phyloP scores from a whole-genome alignment of 257 asterid species.

The Apocynum venetum region DNA sequence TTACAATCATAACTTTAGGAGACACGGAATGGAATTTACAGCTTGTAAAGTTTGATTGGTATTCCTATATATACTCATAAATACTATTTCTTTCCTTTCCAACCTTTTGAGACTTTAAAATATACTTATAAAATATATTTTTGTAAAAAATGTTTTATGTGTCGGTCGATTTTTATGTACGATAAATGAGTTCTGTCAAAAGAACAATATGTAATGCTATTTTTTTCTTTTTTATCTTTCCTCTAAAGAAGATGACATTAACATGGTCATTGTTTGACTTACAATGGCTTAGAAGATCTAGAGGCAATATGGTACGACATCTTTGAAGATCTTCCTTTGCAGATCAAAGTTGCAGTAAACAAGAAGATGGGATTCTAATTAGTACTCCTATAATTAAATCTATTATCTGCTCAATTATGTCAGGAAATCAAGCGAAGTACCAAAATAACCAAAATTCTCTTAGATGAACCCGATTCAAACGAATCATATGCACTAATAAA shows the following conservation, averaged over 20 bases:
- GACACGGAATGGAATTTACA: constrained; percentile 9
- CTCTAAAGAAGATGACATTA: background rate
- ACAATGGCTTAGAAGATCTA: background rate
- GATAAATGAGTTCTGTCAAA: background rate
- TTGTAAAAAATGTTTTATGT: no score
- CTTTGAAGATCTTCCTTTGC: background rate
- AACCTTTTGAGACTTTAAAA: background rate
- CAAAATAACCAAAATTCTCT: no score
- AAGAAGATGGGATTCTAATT: no score
- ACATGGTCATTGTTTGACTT: background rate
- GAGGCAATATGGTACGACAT: background rate
- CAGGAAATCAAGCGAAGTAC: background rate
- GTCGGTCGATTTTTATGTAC: background rate
- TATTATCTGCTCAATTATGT: background rate
- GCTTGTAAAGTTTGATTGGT: constrained; percentile 20
- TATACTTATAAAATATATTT: no score
- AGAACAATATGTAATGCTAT: background rate
- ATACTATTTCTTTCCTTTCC: background rate
- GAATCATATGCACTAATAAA: no score
- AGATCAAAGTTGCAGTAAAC: background rate
- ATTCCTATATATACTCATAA: background rate
- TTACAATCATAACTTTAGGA: constrained; percentile 8
- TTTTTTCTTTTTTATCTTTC: no score
- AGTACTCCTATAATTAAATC: no score
- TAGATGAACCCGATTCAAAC: no score